phyloP scores from a whole-genome alignment of 1,139 yeast genomes.

The Yamadazyma oceani region DNA sequence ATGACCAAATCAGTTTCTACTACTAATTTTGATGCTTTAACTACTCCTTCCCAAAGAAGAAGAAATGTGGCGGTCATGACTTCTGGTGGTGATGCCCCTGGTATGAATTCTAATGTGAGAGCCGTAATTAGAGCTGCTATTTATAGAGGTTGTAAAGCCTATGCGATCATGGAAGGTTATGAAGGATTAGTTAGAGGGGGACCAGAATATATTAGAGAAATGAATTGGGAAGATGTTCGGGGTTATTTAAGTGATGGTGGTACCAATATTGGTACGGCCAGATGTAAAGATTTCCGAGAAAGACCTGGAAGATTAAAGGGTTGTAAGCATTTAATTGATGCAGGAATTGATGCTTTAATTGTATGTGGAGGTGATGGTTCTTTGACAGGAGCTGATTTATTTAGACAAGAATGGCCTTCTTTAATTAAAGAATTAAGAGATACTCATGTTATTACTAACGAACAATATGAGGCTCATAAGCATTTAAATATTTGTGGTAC shows the following conservation, averaged over 20 bases:
- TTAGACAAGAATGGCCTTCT: slow-evolving; percentile 93
- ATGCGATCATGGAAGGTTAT: slow-evolving; percentile 92
- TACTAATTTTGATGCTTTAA: slow-evolving; percentile 9
- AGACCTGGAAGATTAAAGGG: slow-evolving; percentile 80
- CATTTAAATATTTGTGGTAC: slow-evolving; percentile 89
- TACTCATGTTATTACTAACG: slow-evolving; percentile 52
- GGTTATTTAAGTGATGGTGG: slow-evolving; percentile 93
- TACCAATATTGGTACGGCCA: slow-evolving; percentile 93
- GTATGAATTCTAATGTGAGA: slow-evolving; percentile 95
- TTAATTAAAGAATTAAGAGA: slow-evolving; percentile 68
- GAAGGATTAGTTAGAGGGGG: slow-evolving; percentile 92
- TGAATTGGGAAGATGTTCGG: slow-evolving; percentile 91
- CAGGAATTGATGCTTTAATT: slow-evolving; percentile 91
- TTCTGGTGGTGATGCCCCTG: slow-evolving; percentile 98
- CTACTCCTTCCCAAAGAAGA: slow-evolving; percentile 20
- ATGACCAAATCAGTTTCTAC: slow-evolving; percentile 18
- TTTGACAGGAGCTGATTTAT: slow-evolving; percentile 92
- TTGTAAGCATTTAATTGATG: slow-evolving; percentile 78
- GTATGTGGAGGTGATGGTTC: slow-evolving; percentile 99
- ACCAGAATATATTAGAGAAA: slow-evolving; percentile 59
- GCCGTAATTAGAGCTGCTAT: slow-evolving; percentile 93
- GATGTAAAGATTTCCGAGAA: slow-evolving; percentile 83
- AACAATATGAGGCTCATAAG: slow-evolving; percentile 58
- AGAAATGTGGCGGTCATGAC: slow-evolving; percentile 91
- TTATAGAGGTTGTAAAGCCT: slow-evolving; percentile 88